These are phyloP conservation scores for Triticum urartu DNA, from an alignment of 176 grass and related monocot species.

Conservation along the genomic window DNA sequence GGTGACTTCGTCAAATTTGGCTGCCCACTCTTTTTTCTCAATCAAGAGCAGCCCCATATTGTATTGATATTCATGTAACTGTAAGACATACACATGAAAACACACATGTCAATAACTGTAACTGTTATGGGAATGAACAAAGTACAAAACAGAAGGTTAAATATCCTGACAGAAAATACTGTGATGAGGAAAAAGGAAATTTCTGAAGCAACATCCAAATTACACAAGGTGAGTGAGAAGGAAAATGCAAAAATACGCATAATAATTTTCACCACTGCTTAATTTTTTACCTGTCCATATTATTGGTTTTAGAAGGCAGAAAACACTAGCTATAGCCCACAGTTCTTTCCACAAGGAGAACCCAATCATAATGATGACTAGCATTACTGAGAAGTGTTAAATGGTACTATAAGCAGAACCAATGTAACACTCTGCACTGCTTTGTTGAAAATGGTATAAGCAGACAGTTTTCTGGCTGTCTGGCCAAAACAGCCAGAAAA, in stretches of 20 bases:
- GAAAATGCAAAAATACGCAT: neutral
- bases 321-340: slow-evolving; percentile 1
- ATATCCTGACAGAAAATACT: neutral
- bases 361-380: neutral
- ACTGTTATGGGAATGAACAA: neutral
- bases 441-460: neutral
- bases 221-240: neutral
- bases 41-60: slow-evolving; percentile 93
- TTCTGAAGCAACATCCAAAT: neutral
- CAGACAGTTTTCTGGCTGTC: neutral
- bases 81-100: slow-evolving; percentile 27
- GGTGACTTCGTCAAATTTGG: slow-evolving; percentile 67
- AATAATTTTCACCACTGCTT: neutral
- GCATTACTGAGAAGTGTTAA: neutral
- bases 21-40: slow-evolving; percentile 86
- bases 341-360: slow-evolving; percentile 6
- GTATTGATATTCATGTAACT: slow-evolving; percentile 93
- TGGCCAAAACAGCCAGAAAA: neutral
- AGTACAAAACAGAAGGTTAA: neutral
- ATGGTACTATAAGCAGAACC: neutral
- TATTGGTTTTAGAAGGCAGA: neutral
- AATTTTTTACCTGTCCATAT: neutral
- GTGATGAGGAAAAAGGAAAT: neutral
- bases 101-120: slow-evolving; percentile 30
- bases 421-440: neutral